A percentile compares a stretch with the other conserved stretches of the same genome.
Evolutionary conservation across 352 stramenopile genomes (phyloP).

Genomic region (Phytophthora boehmeriae): DNA sequence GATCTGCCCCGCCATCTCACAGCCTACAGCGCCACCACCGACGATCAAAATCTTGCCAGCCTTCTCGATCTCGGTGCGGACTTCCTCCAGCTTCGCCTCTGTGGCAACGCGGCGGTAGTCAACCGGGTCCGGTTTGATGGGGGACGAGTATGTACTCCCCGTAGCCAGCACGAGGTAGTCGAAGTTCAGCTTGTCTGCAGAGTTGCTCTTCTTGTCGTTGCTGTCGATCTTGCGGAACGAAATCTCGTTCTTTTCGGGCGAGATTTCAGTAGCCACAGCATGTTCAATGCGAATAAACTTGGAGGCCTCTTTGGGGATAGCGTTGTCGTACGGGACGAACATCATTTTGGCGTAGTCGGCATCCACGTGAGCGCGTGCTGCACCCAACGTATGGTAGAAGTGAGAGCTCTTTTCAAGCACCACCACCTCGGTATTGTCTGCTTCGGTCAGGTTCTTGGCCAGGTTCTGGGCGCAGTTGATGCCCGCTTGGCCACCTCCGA

Average conservation of each 20-base stretch:
- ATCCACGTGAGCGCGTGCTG: constrained; percentile 55
- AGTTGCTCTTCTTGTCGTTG: constrained; percentile 29
- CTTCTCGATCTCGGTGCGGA: constrained; percentile 42
- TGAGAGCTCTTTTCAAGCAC: constrained; percentile 58
- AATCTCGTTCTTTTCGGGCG: constrained; percentile 33
- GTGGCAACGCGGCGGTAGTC: constrained; percentile 32
- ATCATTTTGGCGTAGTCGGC: constrained; percentile 46
- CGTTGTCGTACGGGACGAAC: constrained; percentile 65
- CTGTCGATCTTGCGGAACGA: constrained; percentile 32
- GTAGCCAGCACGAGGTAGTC: constrained; percentile 69
- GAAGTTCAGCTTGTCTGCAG: constrained; percentile 39
- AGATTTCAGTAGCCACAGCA: constrained; percentile 39
- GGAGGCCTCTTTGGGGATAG: constrained; percentile 37
- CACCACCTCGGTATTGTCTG: constrained; percentile 52
- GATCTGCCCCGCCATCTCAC: constrained; percentile 62
- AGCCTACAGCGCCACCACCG: constrained; percentile 54
- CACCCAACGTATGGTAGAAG: constrained; percentile 50
- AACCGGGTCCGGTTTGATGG: constrained; percentile 48
- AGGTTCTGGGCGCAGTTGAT: constrained; percentile 46
- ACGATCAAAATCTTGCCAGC: constrained; percentile 55
- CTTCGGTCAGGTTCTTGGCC: constrained; percentile 36
- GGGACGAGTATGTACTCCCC: constrained; percentile 54
- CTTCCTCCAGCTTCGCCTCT: constrained; percentile 36
- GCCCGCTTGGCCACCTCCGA: constrained; percentile 55
- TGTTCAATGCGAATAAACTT: constrained; percentile 45